Conservation (phyloP, 192 early-diverging fungal genomes). For the Phycomyces nitens region DNA sequence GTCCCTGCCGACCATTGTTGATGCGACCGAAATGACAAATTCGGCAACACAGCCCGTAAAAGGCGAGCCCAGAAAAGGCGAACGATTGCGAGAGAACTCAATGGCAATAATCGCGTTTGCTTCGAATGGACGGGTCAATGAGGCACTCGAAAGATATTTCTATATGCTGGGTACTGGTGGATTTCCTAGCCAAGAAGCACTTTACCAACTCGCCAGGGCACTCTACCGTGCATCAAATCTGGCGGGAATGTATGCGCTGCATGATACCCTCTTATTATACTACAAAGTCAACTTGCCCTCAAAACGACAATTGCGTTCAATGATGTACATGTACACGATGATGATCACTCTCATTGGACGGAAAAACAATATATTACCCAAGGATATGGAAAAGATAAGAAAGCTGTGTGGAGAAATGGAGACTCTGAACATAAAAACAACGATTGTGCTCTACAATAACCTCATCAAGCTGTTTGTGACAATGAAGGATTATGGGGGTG, state of each 20-base stretch:
- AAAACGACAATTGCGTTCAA: not conserved
- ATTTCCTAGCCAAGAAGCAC: conserved; percentile 14
- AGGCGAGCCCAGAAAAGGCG: no score
- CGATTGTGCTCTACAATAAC: conserved; percentile 8
- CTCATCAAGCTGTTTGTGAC: conserved; percentile 7
- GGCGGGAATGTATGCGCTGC: conserved; percentile 11
- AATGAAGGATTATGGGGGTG: not conserved
- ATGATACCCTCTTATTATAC: conserved; percentile 6
- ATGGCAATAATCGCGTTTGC: conserved; percentile 2
- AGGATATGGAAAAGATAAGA: conserved; percentile 10
- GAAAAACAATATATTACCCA: not conserved
- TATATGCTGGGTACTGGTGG: conserved; percentile 5
- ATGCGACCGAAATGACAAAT: no score
- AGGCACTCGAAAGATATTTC: conserved; percentile 5
- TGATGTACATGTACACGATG: conserved; percentile 20
- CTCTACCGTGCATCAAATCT: not conserved
- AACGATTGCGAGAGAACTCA: not conserved
- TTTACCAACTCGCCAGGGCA: conserved; percentile 9
- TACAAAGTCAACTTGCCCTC: not conserved
- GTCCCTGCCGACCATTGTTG: no score
- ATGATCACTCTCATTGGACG: conserved; percentile 9
- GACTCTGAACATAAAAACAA: not conserved
- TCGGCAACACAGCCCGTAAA: no score
- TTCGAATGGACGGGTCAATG: conserved; percentile 3
- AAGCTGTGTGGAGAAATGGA: conserved; percentile 12